Evolutionary conservation across 352 stramenopile species (phyloP).

Genomic region (Chrysophaeum taylorii): DNA sequence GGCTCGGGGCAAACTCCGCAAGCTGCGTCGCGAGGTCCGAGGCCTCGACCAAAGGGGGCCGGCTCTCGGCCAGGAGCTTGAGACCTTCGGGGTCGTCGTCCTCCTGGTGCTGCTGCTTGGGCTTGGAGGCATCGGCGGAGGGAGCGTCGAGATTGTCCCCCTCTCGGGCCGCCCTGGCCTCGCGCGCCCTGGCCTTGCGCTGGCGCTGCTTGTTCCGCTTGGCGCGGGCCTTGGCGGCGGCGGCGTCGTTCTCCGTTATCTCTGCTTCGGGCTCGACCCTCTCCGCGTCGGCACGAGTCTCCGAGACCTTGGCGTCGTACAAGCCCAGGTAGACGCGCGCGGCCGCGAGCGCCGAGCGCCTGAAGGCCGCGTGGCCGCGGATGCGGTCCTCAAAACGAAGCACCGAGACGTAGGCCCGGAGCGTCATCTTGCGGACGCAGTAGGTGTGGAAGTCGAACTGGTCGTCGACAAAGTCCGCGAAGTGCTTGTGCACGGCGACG

Average conservation of each 20-base stretch:
- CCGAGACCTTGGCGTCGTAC: constrained; percentile 57
- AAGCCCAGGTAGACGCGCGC: constrained; percentile 76
- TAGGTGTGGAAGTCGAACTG: constrained; percentile 99
- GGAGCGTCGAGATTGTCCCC: constrained; percentile 42
- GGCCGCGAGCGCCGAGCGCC: constrained; percentile 66
- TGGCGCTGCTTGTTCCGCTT: constrained; percentile 62
- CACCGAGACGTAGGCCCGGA: constrained; percentile 85
- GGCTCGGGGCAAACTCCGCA: constrained; percentile 41
- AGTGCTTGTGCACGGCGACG: constrained; percentile 87
- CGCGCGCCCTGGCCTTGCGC: constrained; percentile 62
- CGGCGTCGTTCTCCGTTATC: constrained; percentile 53
- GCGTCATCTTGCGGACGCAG: constrained; percentile 93
- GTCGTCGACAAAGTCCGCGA: constrained; percentile 92
- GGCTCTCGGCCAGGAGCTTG: constrained; percentile 44
- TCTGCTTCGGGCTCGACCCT: constrained; percentile 34
- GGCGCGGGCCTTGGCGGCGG: constrained; percentile 73
- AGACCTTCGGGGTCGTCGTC: constrained; percentile 59
- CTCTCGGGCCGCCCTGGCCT: constrained; percentile 48
- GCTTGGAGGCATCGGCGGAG: constrained; percentile 34
- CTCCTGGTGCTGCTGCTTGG: constrained; percentile 37
- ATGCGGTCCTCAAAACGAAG: constrained; percentile 82
- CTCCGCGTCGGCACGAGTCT: constrained; percentile 36
- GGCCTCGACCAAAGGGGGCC: constrained; percentile 51
- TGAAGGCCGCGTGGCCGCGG: constrained; percentile 73
- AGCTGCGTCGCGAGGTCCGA: constrained; percentile 52